These are phyloP conservation scores for Colletotrichum karsti DNA, from an alignment of 2,329 filamentous ascomycete species.

Conservation along the genomic window DNA sequence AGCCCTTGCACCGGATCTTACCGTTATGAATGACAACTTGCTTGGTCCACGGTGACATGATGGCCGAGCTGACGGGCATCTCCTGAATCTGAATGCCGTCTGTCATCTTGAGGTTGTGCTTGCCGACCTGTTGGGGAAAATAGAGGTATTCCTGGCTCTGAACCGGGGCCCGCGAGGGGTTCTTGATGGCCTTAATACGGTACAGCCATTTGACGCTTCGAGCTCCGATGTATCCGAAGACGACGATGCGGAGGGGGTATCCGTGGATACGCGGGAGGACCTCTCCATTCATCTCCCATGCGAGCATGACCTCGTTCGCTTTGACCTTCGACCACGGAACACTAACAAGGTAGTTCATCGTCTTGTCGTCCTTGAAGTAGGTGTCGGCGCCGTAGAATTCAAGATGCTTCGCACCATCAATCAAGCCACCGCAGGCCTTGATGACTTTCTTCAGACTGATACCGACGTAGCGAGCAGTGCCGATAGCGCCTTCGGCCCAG, in stretches of 20 bases:
- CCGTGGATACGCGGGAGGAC: constrained; percentile 72
- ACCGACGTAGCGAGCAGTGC: constrained; percentile 70
- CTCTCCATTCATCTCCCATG: constrained; percentile 78
- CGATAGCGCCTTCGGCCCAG: constrained; percentile 75
- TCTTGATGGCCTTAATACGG: constrained; percentile 66
- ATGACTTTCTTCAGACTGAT: constrained; percentile 75
- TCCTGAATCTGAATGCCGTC: constrained; percentile 75
- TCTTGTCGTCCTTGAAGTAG: constrained; percentile 74
- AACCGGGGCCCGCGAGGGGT: constrained; percentile 66
- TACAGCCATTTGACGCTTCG: constrained; percentile 72
- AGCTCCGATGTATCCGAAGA: constrained; percentile 74
- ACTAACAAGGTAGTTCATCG: constrained; percentile 73
- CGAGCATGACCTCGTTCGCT: constrained; percentile 71
- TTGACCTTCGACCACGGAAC: constrained; percentile 76
- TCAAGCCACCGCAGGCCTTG: constrained; percentile 72
- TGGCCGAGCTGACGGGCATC: constrained; percentile 74
- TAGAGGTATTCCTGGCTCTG: constrained; percentile 75
- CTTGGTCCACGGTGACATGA: constrained; percentile 70
- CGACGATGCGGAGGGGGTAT: constrained; percentile 68
- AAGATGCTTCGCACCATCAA: constrained; percentile 64
- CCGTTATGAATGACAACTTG: constrained; percentile 70
- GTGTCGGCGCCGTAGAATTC: constrained; percentile 77
- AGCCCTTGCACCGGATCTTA: constrained; percentile 63
- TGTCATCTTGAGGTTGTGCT: constrained; percentile 68
- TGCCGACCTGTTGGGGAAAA: constrained; percentile 73